A percentile compares a stretch with the other conserved stretches of the same genome.
Evolutionary conservation across 345 rosid species (phyloP).

Genomic region (Euphorbia lathyris): DNA sequence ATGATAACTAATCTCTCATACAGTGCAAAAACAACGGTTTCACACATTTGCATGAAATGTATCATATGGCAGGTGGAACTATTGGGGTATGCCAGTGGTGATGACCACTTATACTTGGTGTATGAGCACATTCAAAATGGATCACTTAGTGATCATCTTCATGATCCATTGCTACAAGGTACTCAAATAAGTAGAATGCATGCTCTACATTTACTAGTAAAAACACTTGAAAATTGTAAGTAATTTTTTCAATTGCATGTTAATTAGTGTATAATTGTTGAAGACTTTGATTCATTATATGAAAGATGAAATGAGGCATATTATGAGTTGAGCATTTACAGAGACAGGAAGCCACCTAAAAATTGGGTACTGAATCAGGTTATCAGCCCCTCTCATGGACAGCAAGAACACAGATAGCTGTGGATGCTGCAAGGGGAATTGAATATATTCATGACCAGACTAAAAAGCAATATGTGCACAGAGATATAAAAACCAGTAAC

Average conservation of each 20-base stretch:
- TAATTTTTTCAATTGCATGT: too few species aligned
- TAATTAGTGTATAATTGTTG: too few species aligned
- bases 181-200: not conserved
- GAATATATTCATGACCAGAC: conserved; percentile 73
- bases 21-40: not conserved
- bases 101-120: conserved; percentile 63
- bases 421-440: conserved; percentile 60
- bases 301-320: too few species aligned
- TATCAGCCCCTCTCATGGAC: conserved; percentile 59
- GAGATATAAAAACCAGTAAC: conserved; percentile 62
- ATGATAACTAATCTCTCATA: not conserved
- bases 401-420: conserved; percentile 61
- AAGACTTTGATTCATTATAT: too few species aligned
- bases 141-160: conserved; percentile 61
- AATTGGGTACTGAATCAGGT: conserved; percentile 27
- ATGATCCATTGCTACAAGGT: conserved; percentile 55
- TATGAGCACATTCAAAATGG: conserved; percentile 55
- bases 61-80: conserved; percentile 49
- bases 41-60: not conserved
- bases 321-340: not conserved
- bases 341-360: not conserved
- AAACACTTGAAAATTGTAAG: too few species aligned
- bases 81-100: conserved; percentile 57
- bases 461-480: conserved; percentile 58
- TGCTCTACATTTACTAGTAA: not conserved